Evolutionary conservation across 495 filamentous ascomycete genomes (phyloP).

Genomic region (Chaetomidium leptoderma): DNA sequence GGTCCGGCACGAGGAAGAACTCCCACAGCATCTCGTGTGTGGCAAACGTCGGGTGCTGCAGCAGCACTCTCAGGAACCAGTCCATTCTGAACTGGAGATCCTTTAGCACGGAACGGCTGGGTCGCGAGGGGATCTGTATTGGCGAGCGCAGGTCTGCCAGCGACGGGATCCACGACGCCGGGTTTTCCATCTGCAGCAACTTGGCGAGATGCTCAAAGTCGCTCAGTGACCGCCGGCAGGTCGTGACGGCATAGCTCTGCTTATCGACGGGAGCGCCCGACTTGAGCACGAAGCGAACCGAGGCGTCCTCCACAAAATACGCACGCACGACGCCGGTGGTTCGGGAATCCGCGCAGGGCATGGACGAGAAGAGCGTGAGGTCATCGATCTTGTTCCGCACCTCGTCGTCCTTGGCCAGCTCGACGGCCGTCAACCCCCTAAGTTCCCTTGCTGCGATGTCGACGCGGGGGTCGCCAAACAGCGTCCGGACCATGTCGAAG

Average conservation of each 20-base stretch:
- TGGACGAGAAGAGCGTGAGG: conserved; percentile 73
- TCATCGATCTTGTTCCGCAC: conserved; percentile 95
- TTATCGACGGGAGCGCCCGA: conserved; percentile 68
- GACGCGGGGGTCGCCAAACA: conserved; percentile 83
- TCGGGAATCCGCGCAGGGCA: conserved; percentile 66
- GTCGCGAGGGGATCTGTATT: conserved; percentile 87
- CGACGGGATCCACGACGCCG: conserved; percentile 87
- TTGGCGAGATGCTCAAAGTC: conserved; percentile 91
- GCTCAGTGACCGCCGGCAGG: conserved; percentile 78
- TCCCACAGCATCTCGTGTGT: conserved; percentile 99
- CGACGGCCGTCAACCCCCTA: conserved; percentile 88
- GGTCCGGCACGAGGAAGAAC: conserved; percentile 94
- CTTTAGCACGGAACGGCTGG: conserved; percentile 78
- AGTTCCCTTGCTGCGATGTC: conserved; percentile 80
- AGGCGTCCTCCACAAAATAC: conserved; percentile 96
- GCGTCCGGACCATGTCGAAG: conserved; percentile 81
- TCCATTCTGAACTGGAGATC: conserved; percentile 86
- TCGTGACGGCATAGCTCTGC: conserved; percentile 83
- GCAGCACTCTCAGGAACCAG: conserved; percentile 76
- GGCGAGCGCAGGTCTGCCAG: conserved; percentile 76
- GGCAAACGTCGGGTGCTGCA: conserved; percentile 87
- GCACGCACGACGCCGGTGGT: conserved; percentile 94
- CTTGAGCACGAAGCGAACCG: conserved; percentile 88
- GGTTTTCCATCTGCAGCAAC: conserved; percentile 87
- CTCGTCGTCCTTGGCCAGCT: conserved; percentile 97